Evolutionary conservation across 805 yeast species (phyloP), one percentile per base, ranked within the genome.

Genomic region (Clavispora asparagi): DNA sequence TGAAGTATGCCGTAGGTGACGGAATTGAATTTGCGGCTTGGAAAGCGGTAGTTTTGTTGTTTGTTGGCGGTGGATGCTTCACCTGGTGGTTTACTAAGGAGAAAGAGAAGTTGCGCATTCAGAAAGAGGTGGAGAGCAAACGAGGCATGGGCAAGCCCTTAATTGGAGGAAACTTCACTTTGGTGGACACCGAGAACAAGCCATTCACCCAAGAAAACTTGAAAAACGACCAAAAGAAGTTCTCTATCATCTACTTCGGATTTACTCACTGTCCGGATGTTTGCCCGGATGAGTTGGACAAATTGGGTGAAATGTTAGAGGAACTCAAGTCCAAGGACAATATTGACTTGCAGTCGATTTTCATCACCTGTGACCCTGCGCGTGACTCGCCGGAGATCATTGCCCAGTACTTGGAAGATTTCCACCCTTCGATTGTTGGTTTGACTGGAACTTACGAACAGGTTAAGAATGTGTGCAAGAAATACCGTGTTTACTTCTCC

Each of bases 231-330:
- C 54, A 67, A 6, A 67, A 66, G 51, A 84, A 80, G 62, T 94
- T 90, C 66, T 81, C 92, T 10, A 71, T 94, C 40, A 65, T 92
- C n/a, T 94, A 94, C 64, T 94, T 94, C 68, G 99, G 99, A 0
- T 94, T 94, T 71, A 87, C 97, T 4, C 91, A 91, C 68, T 94
- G 99, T 69, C 99, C 99, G 7, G 99, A 94, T 67, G 91, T 94
- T 44, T 94, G 99, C 67, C 99, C 99, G 10, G 99, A 94, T 65
- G 99, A 94, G 64, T 77, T 94, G 49, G 99, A 94, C 64, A 88
- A 92, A 61, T 76, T 94, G 61, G 92, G 96, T 5, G 75, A 81
- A 28, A 82, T 85, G 70, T 71, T 79, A 59, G 79, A 77, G 53
- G 76, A 73, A 32, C 73, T 92, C 60, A 81, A 85, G 60, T 58